A percentile compares a stretch with the other conserved stretches of the same genome.
Evolutionary conservation across 768 basidiomycete species (phyloP).

Genomic region (Vishniacozyma victoriae): DNA sequence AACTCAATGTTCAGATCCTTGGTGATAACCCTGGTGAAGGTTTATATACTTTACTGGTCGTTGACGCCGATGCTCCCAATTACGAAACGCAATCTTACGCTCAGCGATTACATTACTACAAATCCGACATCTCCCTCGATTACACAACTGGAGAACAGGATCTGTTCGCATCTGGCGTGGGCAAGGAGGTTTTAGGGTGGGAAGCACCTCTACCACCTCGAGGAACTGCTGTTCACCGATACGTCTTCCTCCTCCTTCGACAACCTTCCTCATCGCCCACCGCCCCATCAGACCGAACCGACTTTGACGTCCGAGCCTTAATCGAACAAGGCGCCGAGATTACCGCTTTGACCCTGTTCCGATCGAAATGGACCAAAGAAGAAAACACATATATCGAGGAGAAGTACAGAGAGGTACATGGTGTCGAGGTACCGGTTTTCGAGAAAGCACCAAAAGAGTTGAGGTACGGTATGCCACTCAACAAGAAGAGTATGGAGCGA

Average conservation of each 20-base stretch:
- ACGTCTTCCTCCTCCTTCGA: constrained; percentile 11
- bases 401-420: constrained; percentile 6
- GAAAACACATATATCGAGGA: constrained; percentile 8
- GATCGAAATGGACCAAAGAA: constrained; percentile 10
- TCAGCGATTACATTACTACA: constrained; percentile 29
- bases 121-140: constrained; percentile 54
- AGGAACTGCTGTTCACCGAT: constrained; percentile 81
- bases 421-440: constrained; percentile 18
- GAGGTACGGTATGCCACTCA: constrained; percentile 25
- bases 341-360: constrained; percentile 10
- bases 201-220: constrained; percentile 87
- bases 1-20: constrained; percentile 68
- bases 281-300: not conserved
- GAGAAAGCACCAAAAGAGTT: constrained; percentile 28
- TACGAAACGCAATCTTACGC: constrained; percentile 57
- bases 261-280: constrained; percentile 3
- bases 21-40: constrained; percentile 53
- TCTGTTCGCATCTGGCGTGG: constrained; percentile 16
- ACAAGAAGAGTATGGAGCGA: constrained; percentile 5
- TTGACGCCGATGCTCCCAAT: constrained; percentile 88
- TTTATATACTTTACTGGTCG: constrained; percentile 78
- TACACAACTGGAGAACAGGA: constrained; percentile 29
- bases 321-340: not conserved
- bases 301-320: constrained; percentile 10
- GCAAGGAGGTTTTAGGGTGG: constrained; percentile 52